Evolutionary conservation across 2,329 filamentous ascomycete species (phyloP).

Genomic region (Botrytis hyacinthi): DNA sequence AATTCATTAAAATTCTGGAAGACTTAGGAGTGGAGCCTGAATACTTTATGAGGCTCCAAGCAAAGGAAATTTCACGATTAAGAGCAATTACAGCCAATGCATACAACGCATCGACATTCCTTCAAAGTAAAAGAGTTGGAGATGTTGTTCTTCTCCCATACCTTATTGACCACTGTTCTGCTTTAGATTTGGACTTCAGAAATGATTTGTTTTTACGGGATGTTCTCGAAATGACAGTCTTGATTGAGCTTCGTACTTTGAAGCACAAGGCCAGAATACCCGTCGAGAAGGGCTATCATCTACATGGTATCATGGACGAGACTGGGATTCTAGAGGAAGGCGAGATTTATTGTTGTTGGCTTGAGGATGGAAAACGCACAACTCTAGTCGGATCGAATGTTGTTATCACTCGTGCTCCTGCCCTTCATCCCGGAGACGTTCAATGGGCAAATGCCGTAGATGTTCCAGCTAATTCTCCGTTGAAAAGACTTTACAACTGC

Average conservation of each 20-base stretch:
- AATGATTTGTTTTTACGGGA: constrained; percentile 68
- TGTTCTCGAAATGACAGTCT: constrained; percentile 65
- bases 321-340: constrained; percentile 64
- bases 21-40: constrained; percentile 61
- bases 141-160: constrained; percentile 57
- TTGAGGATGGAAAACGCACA: constrained; percentile 33
- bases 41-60: constrained; percentile 66
- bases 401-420: constrained; percentile 74
- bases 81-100: constrained; percentile 56
- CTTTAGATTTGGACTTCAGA: constrained; percentile 62
- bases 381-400: constrained; percentile 32
- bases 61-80: constrained; percentile 58
- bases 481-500: constrained; percentile 66
- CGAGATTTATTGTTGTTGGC: constrained; percentile 65
- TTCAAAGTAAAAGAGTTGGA: constrained; percentile 61
- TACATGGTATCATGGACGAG: constrained; percentile 84
- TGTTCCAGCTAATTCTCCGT: constrained; percentile 57
- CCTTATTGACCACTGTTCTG: constrained; percentile 59
- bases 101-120: constrained; percentile 63
- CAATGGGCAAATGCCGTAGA: constrained; percentile 63
- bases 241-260: constrained; percentile 69
- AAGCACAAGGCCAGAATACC: constrained; percentile 79
- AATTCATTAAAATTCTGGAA: constrained; percentile 82
- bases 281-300: constrained; percentile 66
- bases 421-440: constrained; percentile 78